Evolutionary conservation across 257 asterid genomes (phyloP).

Genomic region (Lithospermum erythrorhizon): DNA sequence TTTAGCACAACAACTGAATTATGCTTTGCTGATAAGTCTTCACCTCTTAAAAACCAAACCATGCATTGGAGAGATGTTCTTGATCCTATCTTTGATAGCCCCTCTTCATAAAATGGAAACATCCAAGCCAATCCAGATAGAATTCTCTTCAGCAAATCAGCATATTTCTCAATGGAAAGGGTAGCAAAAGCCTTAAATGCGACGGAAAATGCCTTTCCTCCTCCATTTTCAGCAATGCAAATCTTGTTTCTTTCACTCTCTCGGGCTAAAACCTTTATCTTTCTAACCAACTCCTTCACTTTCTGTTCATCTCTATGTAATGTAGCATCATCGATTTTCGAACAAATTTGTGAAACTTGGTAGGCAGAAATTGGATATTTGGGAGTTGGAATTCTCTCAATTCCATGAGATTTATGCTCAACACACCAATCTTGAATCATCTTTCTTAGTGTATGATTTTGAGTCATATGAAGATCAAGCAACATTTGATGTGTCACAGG

Average conservation of each 20-base stretch:
- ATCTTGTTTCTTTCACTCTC: slow-evolving; percentile 65
- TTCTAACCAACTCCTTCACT: slow-evolving; percentile 32
- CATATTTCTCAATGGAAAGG: slow-evolving; percentile 12
- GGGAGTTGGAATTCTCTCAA: slow-evolving; percentile 83
- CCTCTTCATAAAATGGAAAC: slow-evolving; percentile 36
- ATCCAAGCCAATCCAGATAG: slow-evolving; percentile 51
- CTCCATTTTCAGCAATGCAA: slow-evolving; percentile 42
- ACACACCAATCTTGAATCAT: slow-evolving; percentile 96
- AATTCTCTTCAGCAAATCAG: slow-evolving; percentile 27
- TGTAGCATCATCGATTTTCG: slow-evolving; percentile 26
- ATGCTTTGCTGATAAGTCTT: slow-evolving; percentile 45
- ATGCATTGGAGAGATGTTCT: slow-evolving; percentile 41
- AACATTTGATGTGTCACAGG: slow-evolving; percentile 40
- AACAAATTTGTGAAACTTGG: slow-evolving; percentile 34
- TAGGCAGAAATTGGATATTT: slow-evolving; percentile 38
- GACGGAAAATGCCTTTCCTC: slow-evolving; percentile 28
- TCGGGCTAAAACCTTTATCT: slow-evolving; percentile 37
- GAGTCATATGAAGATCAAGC: slow-evolving; percentile 37
- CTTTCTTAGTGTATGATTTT: slow-evolving; percentile 58
- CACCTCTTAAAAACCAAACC: slow-evolving; percentile 34
- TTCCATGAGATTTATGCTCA: slow-evolving; percentile 48
- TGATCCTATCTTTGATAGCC: slow-evolving; percentile 36
- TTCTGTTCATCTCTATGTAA: slow-evolving; percentile 18
- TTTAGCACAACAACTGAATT: slow-evolving; percentile 38
- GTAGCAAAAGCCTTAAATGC: slow-evolving; percentile 44